phyloP scores from a whole-genome alignment of 2,329 filamentous ascomycete genomes.

The Albophoma yamanashiensis region DNA sequence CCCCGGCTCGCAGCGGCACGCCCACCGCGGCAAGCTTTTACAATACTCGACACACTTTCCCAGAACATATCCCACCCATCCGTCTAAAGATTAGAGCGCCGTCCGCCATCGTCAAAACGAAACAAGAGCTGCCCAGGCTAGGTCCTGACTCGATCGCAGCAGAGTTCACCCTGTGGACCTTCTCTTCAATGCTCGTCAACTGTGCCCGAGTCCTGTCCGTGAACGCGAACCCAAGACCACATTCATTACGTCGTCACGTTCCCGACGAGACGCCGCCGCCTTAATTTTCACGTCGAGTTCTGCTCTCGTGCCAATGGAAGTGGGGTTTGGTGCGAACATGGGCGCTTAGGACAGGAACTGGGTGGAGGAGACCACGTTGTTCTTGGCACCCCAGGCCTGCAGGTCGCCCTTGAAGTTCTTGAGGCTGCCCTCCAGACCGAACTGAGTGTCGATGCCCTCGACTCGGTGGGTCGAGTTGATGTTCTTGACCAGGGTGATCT shows the following conservation, averaged over 20 bases:
- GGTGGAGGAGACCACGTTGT: constrained; percentile 21
- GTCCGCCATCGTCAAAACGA: background rate
- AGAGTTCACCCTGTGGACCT: background rate
- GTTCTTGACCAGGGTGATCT: constrained; percentile 86
- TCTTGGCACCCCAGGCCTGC: constrained; percentile 23
- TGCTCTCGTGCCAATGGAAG: background rate
- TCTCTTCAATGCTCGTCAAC: background rate
- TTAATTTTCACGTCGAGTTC: background rate
- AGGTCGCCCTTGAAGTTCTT: constrained; percentile 22
- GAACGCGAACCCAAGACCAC: background rate
- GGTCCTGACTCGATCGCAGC: background rate
- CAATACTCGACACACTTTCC: background rate
- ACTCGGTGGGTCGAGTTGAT: constrained; percentile 81
- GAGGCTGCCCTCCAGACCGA: constrained; percentile 54
- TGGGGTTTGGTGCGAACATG: background rate
- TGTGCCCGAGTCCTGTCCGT: background rate
- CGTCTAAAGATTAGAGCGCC: constrained; percentile 1
- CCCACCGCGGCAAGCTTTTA: background rate
- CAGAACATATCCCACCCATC: background rate
- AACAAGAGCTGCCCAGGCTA: background rate
- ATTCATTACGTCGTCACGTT: background rate
- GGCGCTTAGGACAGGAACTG: constrained; percentile 14
- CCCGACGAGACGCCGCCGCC: background rate
- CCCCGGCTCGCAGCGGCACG: background rate
- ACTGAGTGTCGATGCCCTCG: constrained; percentile 64